Evolutionary conservation across 257 asterid species (phyloP), one percentile per base, ranked within the genome.

Genomic region (Jaltomata sinuosa): DNA sequence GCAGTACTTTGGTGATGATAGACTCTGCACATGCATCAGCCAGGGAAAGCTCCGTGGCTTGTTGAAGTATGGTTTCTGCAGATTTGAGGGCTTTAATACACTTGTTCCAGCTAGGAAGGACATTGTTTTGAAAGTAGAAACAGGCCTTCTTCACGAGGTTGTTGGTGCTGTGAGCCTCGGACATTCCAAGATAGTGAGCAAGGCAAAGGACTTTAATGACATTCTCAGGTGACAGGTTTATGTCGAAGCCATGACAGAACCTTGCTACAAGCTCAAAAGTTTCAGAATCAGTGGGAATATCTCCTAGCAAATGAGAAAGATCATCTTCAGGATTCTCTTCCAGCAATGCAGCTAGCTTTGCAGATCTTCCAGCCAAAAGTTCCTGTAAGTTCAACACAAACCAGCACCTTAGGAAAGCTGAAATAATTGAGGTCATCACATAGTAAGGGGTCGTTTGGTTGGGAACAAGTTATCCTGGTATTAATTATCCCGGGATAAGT

Each of bases 141-240:
- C 92, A 6, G 5, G 97, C 90, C 49, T 71, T 87, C 85, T 50
- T 86, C 6, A 90, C 27, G 6, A 96, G 91, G 85, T 96, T 96
- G 84, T 92, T 89, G 2, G 86, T 79, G 87, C 90, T 84, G 34
- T 93, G 94, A 8, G 42, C 79, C 11, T 94, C 98, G 0, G 96
- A 91, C 99, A 96, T 96, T 12, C 89, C 97, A 0, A 96, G 96
- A 89, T 91, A 88, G 38, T 93, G 84, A 22, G 99, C 94, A 1
- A 92, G 83, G 61, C 95, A 91, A 19, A 92, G 89, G 0, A 96
- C 90, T 3, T 87, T 91, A 18, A 93, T 84, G 0, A 89, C 91
- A 83, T 96, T 94, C 59, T 94, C 93, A 3, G 93, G 49, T 2
- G 95, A 86, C 6, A 96, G 87, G 52, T 67, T 80, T 84, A 92